A percentile compares a stretch with the other conserved stretches of the same genome.
Evolutionary conservation across 2,329 filamentous ascomycete genomes (phyloP).

Genomic region (Ascochyta koolunga): DNA sequence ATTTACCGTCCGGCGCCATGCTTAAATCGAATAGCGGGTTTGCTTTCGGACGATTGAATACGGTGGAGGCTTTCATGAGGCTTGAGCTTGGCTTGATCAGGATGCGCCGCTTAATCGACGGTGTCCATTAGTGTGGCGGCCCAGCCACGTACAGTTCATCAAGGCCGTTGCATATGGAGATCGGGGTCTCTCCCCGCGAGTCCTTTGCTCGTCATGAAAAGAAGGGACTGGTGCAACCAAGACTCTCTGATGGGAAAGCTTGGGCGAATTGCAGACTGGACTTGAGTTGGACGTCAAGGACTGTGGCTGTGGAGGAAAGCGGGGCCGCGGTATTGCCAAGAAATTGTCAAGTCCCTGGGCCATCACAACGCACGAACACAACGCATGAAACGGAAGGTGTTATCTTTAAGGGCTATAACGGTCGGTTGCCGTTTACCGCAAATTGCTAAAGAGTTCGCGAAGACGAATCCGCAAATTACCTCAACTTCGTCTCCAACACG

Average conservation of each 20-base stretch:
- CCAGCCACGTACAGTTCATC: slow-evolving; percentile 8
- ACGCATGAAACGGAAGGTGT: slow-evolving; percentile 6
- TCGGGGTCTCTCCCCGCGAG: background rate
- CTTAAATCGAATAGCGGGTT: slow-evolving; percentile 9
- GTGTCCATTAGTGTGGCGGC: slow-evolving; percentile 9
- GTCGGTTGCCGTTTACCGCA: background rate
- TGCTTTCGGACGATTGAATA: slow-evolving; percentile 12
- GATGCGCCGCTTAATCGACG: slow-evolving; percentile 13
- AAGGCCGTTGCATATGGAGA: background rate
- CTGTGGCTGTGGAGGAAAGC: slow-evolving; percentile 12
- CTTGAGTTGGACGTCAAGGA: slow-evolving; percentile 5
- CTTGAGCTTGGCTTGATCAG: slow-evolving; percentile 14
- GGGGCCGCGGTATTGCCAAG: slow-evolving; percentile 14
- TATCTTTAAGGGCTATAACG: background rate
- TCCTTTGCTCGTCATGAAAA: background rate
- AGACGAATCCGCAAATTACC: background rate
- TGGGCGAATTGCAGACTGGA: background rate
- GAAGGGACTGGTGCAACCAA: background rate
- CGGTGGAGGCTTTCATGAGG: slow-evolving; percentile 6
- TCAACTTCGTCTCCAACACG: background rate
- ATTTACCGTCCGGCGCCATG: slow-evolving; percentile 12
- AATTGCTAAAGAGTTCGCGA: background rate
- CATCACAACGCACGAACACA: slow-evolving; percentile 14
- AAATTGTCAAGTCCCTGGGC: slow-evolving; percentile 9
- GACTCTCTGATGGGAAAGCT: background rate